phyloP scores from a whole-genome alignment of 192 early-diverging fungal species.

The Physocladia obscura region DNA sequence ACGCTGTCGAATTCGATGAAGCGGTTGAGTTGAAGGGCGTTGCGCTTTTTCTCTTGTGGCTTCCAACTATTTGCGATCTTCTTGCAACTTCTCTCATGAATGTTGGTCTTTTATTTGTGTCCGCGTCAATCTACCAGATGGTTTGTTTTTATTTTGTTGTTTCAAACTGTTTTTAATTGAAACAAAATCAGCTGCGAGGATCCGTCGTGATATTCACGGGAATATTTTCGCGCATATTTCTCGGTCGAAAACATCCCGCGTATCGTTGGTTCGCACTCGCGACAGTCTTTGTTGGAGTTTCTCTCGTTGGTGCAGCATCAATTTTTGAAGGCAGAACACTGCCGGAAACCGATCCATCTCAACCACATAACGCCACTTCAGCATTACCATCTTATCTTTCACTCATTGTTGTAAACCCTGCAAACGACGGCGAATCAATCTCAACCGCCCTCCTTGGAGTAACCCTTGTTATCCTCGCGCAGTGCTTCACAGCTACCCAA shows the following conservation, averaged over 20 bases:
- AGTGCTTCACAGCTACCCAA: constrained; percentile 89
- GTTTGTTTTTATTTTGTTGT: background rate
- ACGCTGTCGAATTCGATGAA: background rate
- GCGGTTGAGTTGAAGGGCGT: constrained; percentile 56
- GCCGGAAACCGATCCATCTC: background rate
- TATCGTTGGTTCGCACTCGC: constrained; percentile 84
- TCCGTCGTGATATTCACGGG: constrained; percentile 94
- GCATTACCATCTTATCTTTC: constrained; percentile 18
- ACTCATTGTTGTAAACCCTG: background rate
- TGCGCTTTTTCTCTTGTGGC: constrained; percentile 61
- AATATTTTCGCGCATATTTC: constrained; percentile 81
- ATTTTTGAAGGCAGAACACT: background rate
- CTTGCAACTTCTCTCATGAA: constrained; percentile 90
- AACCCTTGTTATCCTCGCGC: constrained; percentile 80
- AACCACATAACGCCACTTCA: background rate
- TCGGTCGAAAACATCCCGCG: constrained; percentile 69
- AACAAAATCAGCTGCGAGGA: constrained; percentile 85
- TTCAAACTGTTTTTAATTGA: background rate
- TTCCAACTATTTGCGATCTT: constrained; percentile 83
- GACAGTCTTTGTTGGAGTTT: constrained; percentile 82
- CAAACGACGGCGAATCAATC: background rate
- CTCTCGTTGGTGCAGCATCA: constrained; percentile 70
- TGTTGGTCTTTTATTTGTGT: constrained; percentile 77
- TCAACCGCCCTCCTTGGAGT: constrained; percentile 70
- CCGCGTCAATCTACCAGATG: constrained; percentile 28